phyloP scores from a whole-genome alignment of 2,329 filamentous ascomycete genomes.

The Cercospora sesami region DNA sequence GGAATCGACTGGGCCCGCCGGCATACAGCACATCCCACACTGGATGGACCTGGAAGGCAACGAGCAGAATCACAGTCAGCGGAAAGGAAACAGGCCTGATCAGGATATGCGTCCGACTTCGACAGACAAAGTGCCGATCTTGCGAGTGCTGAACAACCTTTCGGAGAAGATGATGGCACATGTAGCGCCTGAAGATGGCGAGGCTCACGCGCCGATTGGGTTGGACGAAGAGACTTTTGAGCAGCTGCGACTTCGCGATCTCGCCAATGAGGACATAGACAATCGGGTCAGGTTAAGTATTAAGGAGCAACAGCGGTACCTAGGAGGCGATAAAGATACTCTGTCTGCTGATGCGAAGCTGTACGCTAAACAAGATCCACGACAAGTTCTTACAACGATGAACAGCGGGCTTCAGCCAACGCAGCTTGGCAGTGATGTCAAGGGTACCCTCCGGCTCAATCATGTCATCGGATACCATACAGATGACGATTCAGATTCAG shows the following conservation, averaged over 20 bases:
- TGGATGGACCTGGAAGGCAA: constrained; percentile 93
- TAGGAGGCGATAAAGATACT: constrained; percentile 56
- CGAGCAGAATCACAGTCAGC: constrained; percentile 88
- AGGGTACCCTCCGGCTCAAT: constrained; percentile 52
- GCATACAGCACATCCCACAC: constrained; percentile 71
- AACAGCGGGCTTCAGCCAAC: constrained; percentile 60
- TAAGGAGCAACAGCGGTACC: constrained; percentile 82
- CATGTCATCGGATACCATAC: constrained; percentile 68
- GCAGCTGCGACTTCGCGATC: constrained; percentile 74
- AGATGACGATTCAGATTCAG: constrained; percentile 59
- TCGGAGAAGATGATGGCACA: constrained; percentile 92
- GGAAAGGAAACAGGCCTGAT: constrained; percentile 83
- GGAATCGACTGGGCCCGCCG: constrained; percentile 53
- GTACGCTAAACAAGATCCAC: constrained; percentile 70
- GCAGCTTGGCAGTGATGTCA: constrained; percentile 35
- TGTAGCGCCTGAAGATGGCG: constrained; percentile 74
- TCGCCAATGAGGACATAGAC: constrained; percentile 72
- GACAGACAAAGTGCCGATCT: constrained; percentile 78
- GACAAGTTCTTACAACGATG: constrained; percentile 65
- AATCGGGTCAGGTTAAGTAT: constrained; percentile 81
- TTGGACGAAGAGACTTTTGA: constrained; percentile 73
- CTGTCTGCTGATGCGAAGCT: constrained; percentile 53
- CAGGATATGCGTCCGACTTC: constrained; percentile 80
- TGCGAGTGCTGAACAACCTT: constrained; percentile 82
- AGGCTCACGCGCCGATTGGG: constrained; percentile 64